These are phyloP conservation scores for Carex pumila DNA, from an alignment of 176 grass and related monocot genomes.

Conservation along the genomic window DNA sequence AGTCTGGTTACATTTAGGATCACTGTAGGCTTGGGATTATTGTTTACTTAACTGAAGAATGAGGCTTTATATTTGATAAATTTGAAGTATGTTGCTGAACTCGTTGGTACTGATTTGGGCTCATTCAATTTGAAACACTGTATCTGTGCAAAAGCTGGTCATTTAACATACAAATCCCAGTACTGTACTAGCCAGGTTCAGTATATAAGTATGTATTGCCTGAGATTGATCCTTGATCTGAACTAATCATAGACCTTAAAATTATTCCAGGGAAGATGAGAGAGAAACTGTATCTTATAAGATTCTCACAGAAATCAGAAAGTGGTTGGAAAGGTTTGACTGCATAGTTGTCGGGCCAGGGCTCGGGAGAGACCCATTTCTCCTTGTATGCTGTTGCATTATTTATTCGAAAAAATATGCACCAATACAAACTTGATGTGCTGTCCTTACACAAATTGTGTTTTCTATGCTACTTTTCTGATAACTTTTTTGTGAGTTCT, in stretches of 20 bases:
- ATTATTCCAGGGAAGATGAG: conserved; percentile 52
- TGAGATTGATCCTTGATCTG: not conserved
- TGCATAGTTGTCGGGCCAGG: conserved; percentile 92
- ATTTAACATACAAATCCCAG: not conserved
- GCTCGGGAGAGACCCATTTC: conserved; percentile 87
- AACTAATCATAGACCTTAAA: not conserved
- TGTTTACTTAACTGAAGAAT: not conserved
- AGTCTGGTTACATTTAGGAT: not conserved
- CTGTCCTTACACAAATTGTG: not conserved
- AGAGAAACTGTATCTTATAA: conserved; percentile 43
- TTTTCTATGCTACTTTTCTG: not conserved
- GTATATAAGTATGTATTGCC: not conserved
- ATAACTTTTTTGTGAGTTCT: not conserved
- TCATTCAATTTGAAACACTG: not conserved
- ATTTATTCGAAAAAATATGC: conserved; percentile 4
- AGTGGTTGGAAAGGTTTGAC: conserved; percentile 92
- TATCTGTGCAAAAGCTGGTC: not conserved
- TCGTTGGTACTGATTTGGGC: not conserved
- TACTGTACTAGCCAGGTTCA: not conserved
- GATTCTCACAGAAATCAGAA: conserved; percentile 72
- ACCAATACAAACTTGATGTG: not conserved
- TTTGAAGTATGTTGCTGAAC: not conserved
- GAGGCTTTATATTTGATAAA: not conserved
- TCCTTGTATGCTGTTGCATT: conserved; percentile 49
- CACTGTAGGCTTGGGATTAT: not conserved